phyloP scores from a whole-genome alignment of 1,284 basidiomycete genomes.

The Cerrena zonata region DNA sequence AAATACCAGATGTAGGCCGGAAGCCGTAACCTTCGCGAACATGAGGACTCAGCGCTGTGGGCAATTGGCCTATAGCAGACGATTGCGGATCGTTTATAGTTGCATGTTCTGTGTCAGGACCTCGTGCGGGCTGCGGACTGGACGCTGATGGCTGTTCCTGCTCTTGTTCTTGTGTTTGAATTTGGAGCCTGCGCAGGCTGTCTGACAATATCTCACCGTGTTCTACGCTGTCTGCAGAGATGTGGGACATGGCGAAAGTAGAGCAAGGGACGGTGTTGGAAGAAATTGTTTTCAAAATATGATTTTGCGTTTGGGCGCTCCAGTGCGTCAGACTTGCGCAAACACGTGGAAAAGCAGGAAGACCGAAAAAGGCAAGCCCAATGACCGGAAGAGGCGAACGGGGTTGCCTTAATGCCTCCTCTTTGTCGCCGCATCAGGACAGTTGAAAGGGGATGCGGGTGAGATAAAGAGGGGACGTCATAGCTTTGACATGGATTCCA shows the following conservation, averaged over 20 bases:
- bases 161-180: constrained; percentile 14
- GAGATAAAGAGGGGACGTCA: not conserved
- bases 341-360: not conserved
- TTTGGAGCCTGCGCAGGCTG: constrained; percentile 27
- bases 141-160: constrained; percentile 9
- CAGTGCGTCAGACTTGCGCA: not conserved
- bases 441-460: constrained; percentile 2
- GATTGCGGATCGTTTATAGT: constrained; percentile 1
- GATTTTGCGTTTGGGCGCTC: not conserved
- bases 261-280: not conserved
- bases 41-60: constrained; percentile 31
- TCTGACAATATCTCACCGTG: constrained; percentile 24
- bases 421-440: constrained; percentile 5
- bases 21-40: constrained; percentile 78
- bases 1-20: constrained; percentile 58
- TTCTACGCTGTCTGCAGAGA: constrained; percentile 15
- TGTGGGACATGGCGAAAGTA: constrained; percentile 20
- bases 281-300: not conserved
- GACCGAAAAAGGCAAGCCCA: constrained; percentile 6
- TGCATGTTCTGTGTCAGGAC: constrained; percentile 13
- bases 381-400: not conserved
- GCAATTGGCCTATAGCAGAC: constrained; percentile 12
- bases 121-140: constrained; percentile 12
- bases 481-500: not conserved
- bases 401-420: not conserved